Evolutionary conservation across 768 basidiomycete genomes (phyloP).

Genomic region (Kwoniella dendrophila): DNA sequence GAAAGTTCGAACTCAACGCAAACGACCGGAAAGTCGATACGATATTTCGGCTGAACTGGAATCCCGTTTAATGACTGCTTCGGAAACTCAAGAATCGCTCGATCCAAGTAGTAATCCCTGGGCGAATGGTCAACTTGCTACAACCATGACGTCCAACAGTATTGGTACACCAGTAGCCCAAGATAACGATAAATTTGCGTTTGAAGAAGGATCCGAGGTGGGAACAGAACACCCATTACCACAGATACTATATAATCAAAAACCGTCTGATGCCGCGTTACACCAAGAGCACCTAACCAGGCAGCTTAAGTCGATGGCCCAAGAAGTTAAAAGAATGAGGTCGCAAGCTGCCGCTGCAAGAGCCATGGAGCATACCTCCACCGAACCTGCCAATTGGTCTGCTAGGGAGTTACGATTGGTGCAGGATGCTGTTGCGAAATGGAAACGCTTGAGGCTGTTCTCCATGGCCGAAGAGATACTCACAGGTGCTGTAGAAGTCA

Average conservation of each 20-base stretch:
- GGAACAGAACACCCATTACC: slow-evolving; percentile 14
- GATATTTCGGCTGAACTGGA: slow-evolving; percentile 41
- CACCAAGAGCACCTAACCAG: slow-evolving; percentile 76
- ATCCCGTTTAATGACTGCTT: slow-evolving; percentile 31
- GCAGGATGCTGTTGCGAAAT: slow-evolving; percentile 77
- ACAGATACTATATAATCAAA: not conserved
- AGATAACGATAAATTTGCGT: slow-evolving; percentile 7
- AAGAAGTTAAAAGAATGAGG: slow-evolving; percentile 78
- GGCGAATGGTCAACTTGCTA: slow-evolving; percentile 24
- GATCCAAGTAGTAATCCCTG: slow-evolving; percentile 43
- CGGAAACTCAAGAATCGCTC: slow-evolving; percentile 39
- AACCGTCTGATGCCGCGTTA: slow-evolving; percentile 27
- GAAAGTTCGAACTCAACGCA: slow-evolving; percentile 46
- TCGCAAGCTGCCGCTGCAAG: slow-evolving; percentile 52
- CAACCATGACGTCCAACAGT: slow-evolving; percentile 36
- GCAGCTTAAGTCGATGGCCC: slow-evolving; percentile 75
- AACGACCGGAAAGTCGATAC: slow-evolving; percentile 42
- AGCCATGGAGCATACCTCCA: slow-evolving; percentile 63
- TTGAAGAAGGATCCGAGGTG: slow-evolving; percentile 24
- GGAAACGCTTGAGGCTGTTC: slow-evolving; percentile 81
- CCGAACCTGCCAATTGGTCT: slow-evolving; percentile 80
- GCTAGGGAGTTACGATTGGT: slow-evolving; percentile 80
- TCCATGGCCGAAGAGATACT: slow-evolving; percentile 90
- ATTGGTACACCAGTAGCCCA: slow-evolving; percentile 31
- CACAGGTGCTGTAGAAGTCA: slow-evolving; percentile 78